Evolutionary conservation across 768 basidiomycete species (phyloP).

Genomic region (Lentinula lateritia): DNA sequence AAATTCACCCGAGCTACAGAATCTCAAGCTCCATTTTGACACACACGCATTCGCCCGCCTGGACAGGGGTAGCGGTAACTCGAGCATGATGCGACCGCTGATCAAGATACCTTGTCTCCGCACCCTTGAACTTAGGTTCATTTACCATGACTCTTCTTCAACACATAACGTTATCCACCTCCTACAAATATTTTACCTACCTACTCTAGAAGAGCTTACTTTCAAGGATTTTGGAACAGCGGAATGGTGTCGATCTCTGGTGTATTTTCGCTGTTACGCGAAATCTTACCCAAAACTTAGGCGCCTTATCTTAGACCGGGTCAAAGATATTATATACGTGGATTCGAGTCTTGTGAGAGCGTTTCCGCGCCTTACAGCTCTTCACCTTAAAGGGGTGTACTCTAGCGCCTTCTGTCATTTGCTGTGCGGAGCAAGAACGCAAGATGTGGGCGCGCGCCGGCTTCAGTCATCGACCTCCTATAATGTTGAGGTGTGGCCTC

Average conservation of each 20-base stretch:
- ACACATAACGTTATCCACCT: constrained; percentile 5
- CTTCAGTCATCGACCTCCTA: neutral
- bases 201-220: constrained; percentile 6
- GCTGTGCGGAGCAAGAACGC: constrained; percentile 7
- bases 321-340: constrained; percentile 9
- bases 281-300: constrained; percentile 7
- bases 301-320: constrained; percentile 1
- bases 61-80: constrained; percentile 2
- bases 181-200: constrained; percentile 7
- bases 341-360: constrained; percentile 9
- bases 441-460: neutral
- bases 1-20: constrained; percentile 8
- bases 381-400: constrained; percentile 7
- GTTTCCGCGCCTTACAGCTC: constrained; percentile 6
- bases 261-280: constrained; percentile 11
- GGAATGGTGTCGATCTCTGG: constrained; percentile 11
- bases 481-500: constrained; percentile 1
- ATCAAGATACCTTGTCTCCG: constrained; percentile 9
- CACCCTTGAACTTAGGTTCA: constrained; percentile 7
- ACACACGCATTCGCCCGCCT: constrained; percentile 7
- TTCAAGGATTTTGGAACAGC: constrained; percentile 8
- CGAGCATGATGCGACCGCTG: constrained; percentile 3
- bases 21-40: constrained; percentile 9
- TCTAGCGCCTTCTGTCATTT: constrained; percentile 10
- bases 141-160: constrained; percentile 7